phyloP scores from a whole-genome alignment of 1,139 yeast genomes.

The Taiozyma sp. region DNA sequence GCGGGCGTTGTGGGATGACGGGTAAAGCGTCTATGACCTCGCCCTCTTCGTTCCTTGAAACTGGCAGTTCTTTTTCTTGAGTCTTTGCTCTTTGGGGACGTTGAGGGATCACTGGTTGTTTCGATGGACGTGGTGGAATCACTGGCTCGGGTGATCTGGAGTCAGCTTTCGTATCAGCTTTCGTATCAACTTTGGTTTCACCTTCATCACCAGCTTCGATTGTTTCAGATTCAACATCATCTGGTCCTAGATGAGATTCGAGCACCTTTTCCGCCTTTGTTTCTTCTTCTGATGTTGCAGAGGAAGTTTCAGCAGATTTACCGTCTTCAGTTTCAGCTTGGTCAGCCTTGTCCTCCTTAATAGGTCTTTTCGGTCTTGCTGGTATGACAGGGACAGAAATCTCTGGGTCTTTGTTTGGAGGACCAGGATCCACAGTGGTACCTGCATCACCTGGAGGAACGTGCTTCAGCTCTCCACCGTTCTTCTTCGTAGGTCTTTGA shows the following conservation, averaged over 20 bases:
- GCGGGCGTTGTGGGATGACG: slow-evolving; percentile 6
- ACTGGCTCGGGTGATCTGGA: background rate
- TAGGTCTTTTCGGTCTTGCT: slow-evolving; percentile 16
- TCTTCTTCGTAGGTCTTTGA: slow-evolving; percentile 7
- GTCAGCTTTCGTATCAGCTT: background rate
- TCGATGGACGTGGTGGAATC: background rate
- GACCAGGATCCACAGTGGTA: background rate
- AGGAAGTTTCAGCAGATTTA: background rate
- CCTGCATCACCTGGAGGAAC: background rate
- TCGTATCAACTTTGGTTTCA: background rate
- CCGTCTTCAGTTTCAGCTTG: background rate
- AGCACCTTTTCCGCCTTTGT: background rate
- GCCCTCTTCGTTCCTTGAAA: background rate
- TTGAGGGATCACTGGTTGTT: slow-evolving; percentile 2
- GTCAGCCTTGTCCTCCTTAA: background rate
- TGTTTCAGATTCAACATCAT: background rate
- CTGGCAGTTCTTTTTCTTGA: background rate
- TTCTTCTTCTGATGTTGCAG: background rate
- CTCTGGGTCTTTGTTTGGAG: background rate
- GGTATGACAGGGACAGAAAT: slow-evolving; percentile 22
- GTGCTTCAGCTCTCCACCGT: background rate
- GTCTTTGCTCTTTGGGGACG: slow-evolving; percentile 4
- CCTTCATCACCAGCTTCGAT: background rate
- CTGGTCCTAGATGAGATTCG: background rate
- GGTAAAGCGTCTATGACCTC: background rate